Evolutionary conservation across 2,329 filamentous ascomycete species (phyloP).

Genomic region (Cryphonectria japonica): DNA sequence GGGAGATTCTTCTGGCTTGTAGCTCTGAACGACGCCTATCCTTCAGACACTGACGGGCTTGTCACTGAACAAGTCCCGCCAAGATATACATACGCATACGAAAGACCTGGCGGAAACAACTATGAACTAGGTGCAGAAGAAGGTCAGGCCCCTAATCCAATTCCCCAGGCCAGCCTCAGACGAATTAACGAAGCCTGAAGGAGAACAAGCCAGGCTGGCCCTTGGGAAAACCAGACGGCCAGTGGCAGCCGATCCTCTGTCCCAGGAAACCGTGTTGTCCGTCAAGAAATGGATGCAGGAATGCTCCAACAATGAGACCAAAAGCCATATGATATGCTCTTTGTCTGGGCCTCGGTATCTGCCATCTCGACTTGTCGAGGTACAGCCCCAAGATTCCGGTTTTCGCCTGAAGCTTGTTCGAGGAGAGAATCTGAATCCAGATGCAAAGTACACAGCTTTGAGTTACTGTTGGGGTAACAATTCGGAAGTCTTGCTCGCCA

Average conservation of each 20-base stretch:
- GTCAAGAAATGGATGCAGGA: not conserved
- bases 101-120: no score
- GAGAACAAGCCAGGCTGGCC: accelerated
- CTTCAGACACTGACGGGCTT: not conserved
- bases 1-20: not conserved
- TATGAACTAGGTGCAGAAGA: not conserved
- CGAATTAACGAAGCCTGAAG: not conserved
- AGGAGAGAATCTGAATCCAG: not conserved
- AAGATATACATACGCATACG: not conserved
- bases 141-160: not conserved
- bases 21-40: not conserved
- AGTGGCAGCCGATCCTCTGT: not conserved
- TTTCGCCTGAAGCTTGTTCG: not conserved
- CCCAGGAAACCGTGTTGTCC: not conserved
- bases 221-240: not conserved
- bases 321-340: not conserved
- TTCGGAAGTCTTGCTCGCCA: not conserved
- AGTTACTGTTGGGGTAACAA: not conserved
- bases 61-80: not conserved
- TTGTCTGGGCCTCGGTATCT: not conserved
- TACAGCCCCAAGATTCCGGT: not conserved
- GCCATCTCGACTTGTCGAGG: not conserved
- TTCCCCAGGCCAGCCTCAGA: no score
- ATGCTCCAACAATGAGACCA: not conserved
- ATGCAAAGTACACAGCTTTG: not conserved